Evolutionary conservation across 2,329 filamentous ascomycete species (phyloP), one percentile per base, ranked within the genome.

Genomic region (Ilyonectria sp.): DNA sequence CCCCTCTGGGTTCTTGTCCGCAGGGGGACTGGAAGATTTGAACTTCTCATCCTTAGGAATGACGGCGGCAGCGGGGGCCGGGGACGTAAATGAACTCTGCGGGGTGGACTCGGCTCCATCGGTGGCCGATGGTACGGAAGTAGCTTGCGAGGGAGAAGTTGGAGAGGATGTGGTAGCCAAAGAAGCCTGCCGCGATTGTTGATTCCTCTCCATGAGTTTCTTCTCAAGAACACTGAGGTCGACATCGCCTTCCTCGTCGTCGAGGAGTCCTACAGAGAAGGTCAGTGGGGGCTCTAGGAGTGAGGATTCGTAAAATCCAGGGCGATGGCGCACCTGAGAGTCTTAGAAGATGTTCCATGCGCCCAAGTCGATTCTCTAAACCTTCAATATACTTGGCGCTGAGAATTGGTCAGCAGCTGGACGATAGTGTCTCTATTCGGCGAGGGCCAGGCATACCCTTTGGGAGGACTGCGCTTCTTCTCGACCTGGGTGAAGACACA

Each of bases 351-450:
- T 93, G 95, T 83, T 99, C 95, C 95, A 99, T 98, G 72, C 96
- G 91, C n/a, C 92, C 93, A 37, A 98, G 85, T 19, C 96, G 90
- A 79, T 98, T 98, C 83, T 99, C 95, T 54, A 99, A 87, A 13
- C 95, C 95, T 81, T 98, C 95, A 74, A 98, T 98, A 79, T 99
- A 99, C 82, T 98, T 98, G 61, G 96, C 96, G 66, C 94, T 97
- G 69, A 2, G 46, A 19, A 58, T 37, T 49, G 63, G 70, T 79
- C 64, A 78, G 71, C 58, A 65, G 58, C 43, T 46, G 23, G 11
- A 58, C 47, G 35, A 13, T 9, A 44, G 13, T 44, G n/a, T 4
- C 26, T 10, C n/a, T 19, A 35, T 44, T 19, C 17, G 56, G 23
- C 26, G 26, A 33, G 43, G 40, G 55, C 35, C 40, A 57, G 23